These are phyloP conservation scores for Xanthoceras sorbifolium DNA, from an alignment of 345 rosid genomes.

Conservation along the genomic window DNA sequence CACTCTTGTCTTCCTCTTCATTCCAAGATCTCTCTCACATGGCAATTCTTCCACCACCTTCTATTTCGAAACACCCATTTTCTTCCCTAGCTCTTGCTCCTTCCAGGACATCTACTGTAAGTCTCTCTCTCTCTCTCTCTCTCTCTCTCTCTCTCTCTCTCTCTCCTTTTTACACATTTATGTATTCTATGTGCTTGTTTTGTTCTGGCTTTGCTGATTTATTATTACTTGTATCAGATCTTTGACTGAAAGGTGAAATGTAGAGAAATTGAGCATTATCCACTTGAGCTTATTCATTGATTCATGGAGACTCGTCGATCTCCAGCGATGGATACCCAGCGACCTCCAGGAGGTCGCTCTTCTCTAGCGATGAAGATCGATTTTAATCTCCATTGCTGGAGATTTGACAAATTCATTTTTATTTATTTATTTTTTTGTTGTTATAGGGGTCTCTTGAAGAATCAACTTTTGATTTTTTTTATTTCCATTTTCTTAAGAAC, in stretches of 20 bases:
- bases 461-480: no score
- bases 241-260: conserved; percentile 26
- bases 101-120: neutral
- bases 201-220: conserved; percentile 17
- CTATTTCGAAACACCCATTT: neutral
- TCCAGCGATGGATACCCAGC: no score
- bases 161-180: neutral
- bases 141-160: no score
- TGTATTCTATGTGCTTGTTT: neutral
- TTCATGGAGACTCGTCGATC: no score
- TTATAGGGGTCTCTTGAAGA: no score
- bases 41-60: neutral
- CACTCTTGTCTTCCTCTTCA: neutral
- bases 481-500: no score
- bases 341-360: no score
- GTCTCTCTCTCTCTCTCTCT: neutral
- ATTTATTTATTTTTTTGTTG: no score
- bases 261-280: conserved; percentile 35
- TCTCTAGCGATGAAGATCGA: no score
- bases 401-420: no score
- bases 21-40: neutral
- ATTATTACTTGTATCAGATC: conserved; percentile 31
- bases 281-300: conserved; percentile 25
- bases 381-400: no score
- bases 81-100: neutral